phyloP scores from a whole-genome alignment of 2,329 filamentous ascomycete genomes.

The Verticillium nonalfalfae region DNA sequence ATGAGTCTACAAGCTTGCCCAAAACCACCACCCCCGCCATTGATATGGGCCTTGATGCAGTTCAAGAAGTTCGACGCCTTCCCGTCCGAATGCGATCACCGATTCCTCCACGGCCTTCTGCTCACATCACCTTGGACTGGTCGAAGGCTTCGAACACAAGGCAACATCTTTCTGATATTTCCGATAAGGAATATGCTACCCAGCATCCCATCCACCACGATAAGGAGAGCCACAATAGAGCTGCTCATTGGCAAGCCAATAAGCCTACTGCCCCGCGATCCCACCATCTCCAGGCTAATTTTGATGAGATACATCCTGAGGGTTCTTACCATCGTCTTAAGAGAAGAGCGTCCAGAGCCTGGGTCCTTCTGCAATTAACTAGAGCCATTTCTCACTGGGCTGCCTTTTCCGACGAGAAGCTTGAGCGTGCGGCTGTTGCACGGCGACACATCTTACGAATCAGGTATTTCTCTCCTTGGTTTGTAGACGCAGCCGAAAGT shows the following conservation, averaged over 20 bases:
- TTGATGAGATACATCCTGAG: neutral
- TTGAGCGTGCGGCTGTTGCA: conserved; percentile 60
- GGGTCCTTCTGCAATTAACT: conserved; percentile 7
- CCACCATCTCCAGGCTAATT: neutral
- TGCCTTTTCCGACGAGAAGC: conserved; percentile 55
- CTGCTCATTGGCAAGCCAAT: too few relatives aligned
- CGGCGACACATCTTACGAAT: conserved; percentile 63
- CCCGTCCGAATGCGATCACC: too few relatives aligned
- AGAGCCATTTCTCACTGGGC: conserved; percentile 46
- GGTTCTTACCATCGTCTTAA: neutral
- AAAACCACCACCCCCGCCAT: too few relatives aligned
- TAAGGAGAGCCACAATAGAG: too few relatives aligned
- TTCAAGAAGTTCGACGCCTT: too few relatives aligned
- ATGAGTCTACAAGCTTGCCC: too few relatives aligned
- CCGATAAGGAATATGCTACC: neutral
- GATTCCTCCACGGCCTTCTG: too few relatives aligned
- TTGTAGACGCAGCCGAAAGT: conserved; percentile 8
- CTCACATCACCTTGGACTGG: too few relatives aligned
- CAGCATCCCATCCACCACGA: neutral
- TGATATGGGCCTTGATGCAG: too few relatives aligned
- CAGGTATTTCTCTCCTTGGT: conserved; percentile 20
- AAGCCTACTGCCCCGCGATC: neutral
- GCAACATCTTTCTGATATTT: too few relatives aligned
- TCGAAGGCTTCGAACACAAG: too few relatives aligned
- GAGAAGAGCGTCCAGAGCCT: conserved; percentile 4